These are phyloP conservation scores for Begonia loranthoides DNA, from an alignment of 306 rosid genomes.

Conservation along the genomic window DNA sequence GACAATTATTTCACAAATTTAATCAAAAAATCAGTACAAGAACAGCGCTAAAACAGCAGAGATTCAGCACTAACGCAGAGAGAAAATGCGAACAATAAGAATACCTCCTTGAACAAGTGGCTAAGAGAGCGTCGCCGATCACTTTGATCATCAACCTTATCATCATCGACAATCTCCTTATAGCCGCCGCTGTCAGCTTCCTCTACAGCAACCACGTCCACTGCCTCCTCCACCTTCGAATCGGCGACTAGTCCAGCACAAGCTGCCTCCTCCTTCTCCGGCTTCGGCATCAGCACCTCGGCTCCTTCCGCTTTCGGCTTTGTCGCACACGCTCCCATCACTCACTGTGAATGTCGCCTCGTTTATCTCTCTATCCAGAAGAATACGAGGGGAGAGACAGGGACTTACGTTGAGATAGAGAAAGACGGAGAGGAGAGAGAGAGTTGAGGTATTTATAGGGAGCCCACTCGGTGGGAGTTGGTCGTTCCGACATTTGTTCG, in stretches of 20 bases:
- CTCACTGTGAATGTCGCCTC: neutral
- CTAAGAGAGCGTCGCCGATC: slow-evolving; percentile 2
- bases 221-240: neutral
- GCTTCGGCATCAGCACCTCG: slow-evolving; percentile 3
- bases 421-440: neutral
- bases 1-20: neutral
- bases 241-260: neutral
- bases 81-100: neutral
- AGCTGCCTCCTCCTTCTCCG: neutral
- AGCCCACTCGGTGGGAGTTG: neutral
- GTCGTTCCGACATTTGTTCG: neutral
- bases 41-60: neutral
- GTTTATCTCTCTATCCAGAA: neutral
- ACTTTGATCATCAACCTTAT: slow-evolving; percentile 5
- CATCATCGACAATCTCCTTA: slow-evolving; percentile 6
- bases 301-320: slow-evolving; percentile 4
- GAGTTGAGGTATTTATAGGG: neutral
- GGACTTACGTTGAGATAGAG: neutral
- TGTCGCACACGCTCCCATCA: slow-evolving; percentile 14
- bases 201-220: neutral
- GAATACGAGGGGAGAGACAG: neutral
- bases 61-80: neutral
- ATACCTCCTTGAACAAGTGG: slow-evolving; percentile 7
- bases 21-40: neutral
- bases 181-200: neutral